A percentile compares a stretch with the other conserved stretches of the same genome.
Conservation (phyloP, 73 alveolate genomes). For the Paramecium caudatum region DNA sequence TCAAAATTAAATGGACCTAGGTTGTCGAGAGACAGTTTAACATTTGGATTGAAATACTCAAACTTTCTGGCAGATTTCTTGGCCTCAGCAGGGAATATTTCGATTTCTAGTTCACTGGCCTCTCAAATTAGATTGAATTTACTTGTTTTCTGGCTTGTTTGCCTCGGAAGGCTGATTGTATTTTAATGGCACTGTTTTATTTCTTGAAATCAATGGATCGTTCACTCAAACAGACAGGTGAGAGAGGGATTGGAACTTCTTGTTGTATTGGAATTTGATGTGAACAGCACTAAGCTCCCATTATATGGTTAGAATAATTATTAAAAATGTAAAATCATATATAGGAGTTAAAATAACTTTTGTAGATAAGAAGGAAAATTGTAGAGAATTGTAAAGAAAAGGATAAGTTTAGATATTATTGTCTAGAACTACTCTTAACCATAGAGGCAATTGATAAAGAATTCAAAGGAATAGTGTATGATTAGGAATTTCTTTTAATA, state of each 20-base stretch:
- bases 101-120: conserved; percentile 24
- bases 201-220: conserved; percentile 20
- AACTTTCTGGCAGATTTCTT: neutral
- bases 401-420: conserved; percentile 1
- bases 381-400: neutral
- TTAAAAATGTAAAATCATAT: too few species aligned
- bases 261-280: too few species aligned
- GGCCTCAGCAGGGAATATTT: neutral
- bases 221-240: too few species aligned
- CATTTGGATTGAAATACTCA: neutral
- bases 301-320: too few species aligned
- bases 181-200: conserved; percentile 24
- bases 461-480: conserved; percentile 1
- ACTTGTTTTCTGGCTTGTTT: conserved; percentile 28
- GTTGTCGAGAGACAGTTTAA: neutral
- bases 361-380: neutral
- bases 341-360: conserved; percentile 3
- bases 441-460: neutral
- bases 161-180: conserved; percentile 13
- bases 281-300: too few species aligned
- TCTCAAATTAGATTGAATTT: neutral
- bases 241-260: too few species aligned
- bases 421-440: neutral
- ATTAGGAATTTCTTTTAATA: conserved; percentile 5
- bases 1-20: conserved; percentile 44